Base-by-base conservation (phyloP, 2,329 filamentous ascomycete genomes). In the Didymella sp. region DNA sequence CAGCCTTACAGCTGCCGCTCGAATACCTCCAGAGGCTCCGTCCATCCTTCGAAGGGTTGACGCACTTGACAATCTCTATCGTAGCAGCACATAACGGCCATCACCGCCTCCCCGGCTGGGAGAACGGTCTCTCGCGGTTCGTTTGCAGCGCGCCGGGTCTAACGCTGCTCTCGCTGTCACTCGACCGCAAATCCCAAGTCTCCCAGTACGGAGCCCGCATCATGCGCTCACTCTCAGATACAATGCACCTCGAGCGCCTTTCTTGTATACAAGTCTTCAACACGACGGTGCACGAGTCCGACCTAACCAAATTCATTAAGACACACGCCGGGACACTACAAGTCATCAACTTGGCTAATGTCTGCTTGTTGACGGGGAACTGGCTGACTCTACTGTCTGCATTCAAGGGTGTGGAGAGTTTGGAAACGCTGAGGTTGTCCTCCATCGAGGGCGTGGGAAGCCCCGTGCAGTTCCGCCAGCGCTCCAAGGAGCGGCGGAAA, bases 81-180 rank as follows among this genome's bases (percentile, higher is more conserved):
- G 51, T 62, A 27, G 56, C 59, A 2, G 43, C 51, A 15, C 59
- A 62, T 25, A 55, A 59, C 9, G 59, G 38, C 9, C 33, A 58
- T 22, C 45, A 56, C 8, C 64, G 60, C 6, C 25, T 57, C 12
- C 59, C 65, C 7, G 66, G 66, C 21, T 72, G 70, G 68, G 60
- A 67, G 19, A 63, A 63, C 12, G 52, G 56, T 1, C 37, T 73
- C 1, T 60, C 56, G 27, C 56, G 64, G 3, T 63, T 74, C 28
- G 59, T 74, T 22, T 33, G 55, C 28, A 41, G 60, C 24, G 62
- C 67, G 13, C 53, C 68, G 9, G 42, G 24, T 4, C 30, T 72
- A 9, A 55, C 62, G 30, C 59, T 51, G 12, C 51, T 74, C 12
- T 49, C 64, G 6, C 28, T 73, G 13, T 66, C 59, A 25, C 56